These are phyloP conservation scores for Ceratobasidium sp. DNA, from an alignment of 1,284 basidiomycete species.

Conservation along the genomic window DNA sequence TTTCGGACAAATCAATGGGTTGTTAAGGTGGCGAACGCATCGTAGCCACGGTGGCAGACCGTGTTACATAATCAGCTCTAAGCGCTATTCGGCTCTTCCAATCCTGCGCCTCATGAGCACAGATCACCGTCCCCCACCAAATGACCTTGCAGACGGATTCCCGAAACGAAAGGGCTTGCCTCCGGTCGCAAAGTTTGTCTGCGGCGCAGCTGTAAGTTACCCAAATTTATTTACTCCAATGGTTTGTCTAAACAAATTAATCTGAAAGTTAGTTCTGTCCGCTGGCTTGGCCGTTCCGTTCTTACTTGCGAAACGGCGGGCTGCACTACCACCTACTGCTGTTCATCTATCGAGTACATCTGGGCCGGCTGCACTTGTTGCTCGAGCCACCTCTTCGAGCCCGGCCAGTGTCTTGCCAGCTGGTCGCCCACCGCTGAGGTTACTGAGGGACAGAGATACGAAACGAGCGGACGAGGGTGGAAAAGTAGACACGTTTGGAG, in stretches of 20 bases:
- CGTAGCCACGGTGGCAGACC: neutral
- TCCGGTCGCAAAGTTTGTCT: conserved; percentile 29
- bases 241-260: neutral
- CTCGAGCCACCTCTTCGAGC: neutral
- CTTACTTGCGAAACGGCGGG: conserved; percentile 25
- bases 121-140: conserved; percentile 8
- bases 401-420: neutral
- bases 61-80: conserved; percentile 13
- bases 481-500: conserved; percentile 10
- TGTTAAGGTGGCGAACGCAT: neutral
- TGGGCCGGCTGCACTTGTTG: neutral
- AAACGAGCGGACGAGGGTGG: neutral
- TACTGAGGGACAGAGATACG: neutral
- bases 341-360: neutral
- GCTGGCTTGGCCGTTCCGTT: conserved; percentile 34
- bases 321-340: conserved; percentile 2
- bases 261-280: conserved; percentile 19
- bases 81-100: conserved; percentile 1
- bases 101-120: neutral
- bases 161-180: conserved; percentile 15
- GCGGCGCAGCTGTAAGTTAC: conserved; percentile 25
- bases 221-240: neutral
- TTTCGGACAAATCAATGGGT: too few relatives aligned
- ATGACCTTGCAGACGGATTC: conserved; percentile 8
- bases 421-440: neutral